Conservation (phyloP, 768 basidiomycete genomes). For the Psilocybe tampanensis region DNA sequence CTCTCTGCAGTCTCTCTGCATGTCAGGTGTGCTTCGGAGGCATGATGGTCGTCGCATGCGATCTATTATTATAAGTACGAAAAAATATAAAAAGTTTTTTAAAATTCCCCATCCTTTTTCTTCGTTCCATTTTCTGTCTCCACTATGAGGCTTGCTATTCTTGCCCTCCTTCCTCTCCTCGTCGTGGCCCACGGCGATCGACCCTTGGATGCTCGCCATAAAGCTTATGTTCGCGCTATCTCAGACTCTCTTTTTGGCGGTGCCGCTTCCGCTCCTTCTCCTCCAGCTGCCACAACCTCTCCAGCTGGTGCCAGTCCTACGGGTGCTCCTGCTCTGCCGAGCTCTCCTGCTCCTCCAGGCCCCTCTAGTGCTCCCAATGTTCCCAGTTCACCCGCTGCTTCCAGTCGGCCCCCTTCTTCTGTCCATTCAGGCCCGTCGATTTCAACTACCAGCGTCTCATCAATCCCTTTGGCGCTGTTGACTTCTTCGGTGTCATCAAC, state of each 20-base stretch:
- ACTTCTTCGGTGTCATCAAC: constrained; percentile 2
- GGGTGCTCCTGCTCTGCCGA: background rate
- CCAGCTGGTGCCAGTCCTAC: background rate
- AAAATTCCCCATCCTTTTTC: constrained; percentile 5
- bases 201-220: background rate
- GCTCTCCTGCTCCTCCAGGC: background rate
- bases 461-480: background rate
- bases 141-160: constrained; percentile 40
- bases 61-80: background rate
- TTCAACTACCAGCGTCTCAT: background rate
- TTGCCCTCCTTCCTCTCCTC: constrained; percentile 40
- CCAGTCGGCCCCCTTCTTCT: background rate
- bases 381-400: background rate
- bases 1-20: background rate
- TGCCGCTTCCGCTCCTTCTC: constrained; percentile 23
- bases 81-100: background rate
- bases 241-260: constrained; percentile 12
- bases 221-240: constrained; percentile 17
- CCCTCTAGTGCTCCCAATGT: background rate
- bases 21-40: background rate
- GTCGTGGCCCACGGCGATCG: constrained; percentile 38
- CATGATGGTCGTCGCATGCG: background rate
- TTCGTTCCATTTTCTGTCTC: constrained; percentile 11
- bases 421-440: background rate
- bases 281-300: background rate